Evolutionary conservation across 257 asterid species (phyloP), one percentile per base, ranked within the genome.

Genomic region (Nemophila menziesii): DNA sequence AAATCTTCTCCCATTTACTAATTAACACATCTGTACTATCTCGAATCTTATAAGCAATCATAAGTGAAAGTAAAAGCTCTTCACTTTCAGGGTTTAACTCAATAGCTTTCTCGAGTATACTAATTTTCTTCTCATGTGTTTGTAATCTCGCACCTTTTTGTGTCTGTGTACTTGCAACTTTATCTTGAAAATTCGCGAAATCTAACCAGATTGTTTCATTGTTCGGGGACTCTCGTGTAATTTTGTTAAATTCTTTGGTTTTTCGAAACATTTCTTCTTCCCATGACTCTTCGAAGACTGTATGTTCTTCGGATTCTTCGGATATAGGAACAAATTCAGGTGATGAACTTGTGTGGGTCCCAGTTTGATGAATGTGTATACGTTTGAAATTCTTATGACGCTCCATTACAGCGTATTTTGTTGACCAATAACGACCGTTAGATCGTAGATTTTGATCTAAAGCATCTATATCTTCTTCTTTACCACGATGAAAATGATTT

Each of bases 391-490:
- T 82, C 72, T 73, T 81, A 60, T 85, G 94, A 48, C 82, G 93
- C 68, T 90, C 98, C 16, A 90, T 43, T 37, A 92, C 89, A 54
- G 93, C 66, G 60, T 76, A 72, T 34, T 72, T 74, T 4, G 86
- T 79, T 39, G 98, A 84, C 95, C 98, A 90, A 59, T 90, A 90
- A 37, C 98, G 86, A 47, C 94, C 96, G 47, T 71, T 94, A 20
- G 80, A 79, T 51, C 78, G 72, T 43, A 84, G 87, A 56, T 69
- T 78, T 14, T 33, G 48, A 52, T 85, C 94, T 49, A 90, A 56
- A 4, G 66, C 69, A 65, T 84, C 96, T 44, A 70, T 49, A 57
- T 90, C 98, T 46, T 22, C 59, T 62, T 90, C 98, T 45, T 72
- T 57, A 36, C 68, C 85, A 33, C 46, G 64, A 58, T 47, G 34